Base-by-base conservation (phyloP, 129 eudicot species). In the Tanacetum coccineum region DNA sequence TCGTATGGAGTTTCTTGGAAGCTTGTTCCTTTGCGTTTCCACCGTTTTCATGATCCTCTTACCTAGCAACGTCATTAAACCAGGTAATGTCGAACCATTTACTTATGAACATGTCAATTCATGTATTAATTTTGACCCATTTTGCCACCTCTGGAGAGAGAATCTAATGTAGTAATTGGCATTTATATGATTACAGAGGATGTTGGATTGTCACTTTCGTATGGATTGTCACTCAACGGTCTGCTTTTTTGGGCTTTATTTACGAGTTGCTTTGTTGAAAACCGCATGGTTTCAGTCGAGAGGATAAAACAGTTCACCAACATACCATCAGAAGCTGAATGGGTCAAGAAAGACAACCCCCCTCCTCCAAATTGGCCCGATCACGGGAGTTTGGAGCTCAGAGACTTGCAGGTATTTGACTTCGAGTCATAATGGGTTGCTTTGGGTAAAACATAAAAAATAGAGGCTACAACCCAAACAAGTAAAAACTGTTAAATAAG, bases 201-300 rank as follows among this genome's bases (percentile, higher is more conserved):
- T 32, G 87, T 86, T 55, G 96, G 96, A 13, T 54, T 89, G 76
- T 57, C 89, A 26, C 90, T 89, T 6, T 89, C 94, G 10, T 89
- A 89, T 10, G 96, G 96, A 20, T 62, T 89, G 58, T 58, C 87
- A 0, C 82, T 89, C 40, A 89, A 86, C 19, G 62, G 72, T 13
- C 68, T 81, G 32, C 70, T 89, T 13, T 86, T 76, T 62, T 85
- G 67, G 75, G 75, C 90, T 25, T 59, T 89, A 60, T 81, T 70
- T 48, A 56, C 80, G 52, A 77, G 81, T 47, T 81, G 84, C 21
- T 64, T 66, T 25, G 78, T 86, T 40, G 96, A 86, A 71, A 89
- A 89, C 75, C 74, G 78, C 57, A 89, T 89, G 90, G 82, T 86
- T 56, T 86, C 96, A 0, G 94, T 89, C 3, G 95, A 89, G 72